Conservation (phyloP, 2,329 filamentous ascomycete species). For the Colletotrichum viniferum region DNA sequence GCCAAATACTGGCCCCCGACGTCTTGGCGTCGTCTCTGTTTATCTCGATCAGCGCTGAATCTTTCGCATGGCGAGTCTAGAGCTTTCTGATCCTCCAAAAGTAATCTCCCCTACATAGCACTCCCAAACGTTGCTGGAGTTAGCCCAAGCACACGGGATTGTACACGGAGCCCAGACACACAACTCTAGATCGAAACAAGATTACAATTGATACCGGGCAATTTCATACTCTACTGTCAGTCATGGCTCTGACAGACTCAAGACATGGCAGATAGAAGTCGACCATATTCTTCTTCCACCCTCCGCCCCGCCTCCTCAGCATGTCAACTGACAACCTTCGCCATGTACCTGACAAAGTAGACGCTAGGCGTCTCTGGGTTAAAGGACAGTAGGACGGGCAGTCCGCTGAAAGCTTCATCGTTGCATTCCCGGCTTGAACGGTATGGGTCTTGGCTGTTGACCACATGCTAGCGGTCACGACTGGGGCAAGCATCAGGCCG, state of each 20-base stretch:
- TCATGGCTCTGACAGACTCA: not conserved
- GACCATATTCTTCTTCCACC: not conserved
- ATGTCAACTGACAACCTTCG: not conserved
- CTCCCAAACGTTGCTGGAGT: not conserved
- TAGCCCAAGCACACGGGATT: not conserved
- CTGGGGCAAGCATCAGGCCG: not conserved
- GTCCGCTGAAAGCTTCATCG: slow-evolving; percentile 4
- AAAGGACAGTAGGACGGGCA: not conserved
- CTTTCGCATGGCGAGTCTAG: not conserved
- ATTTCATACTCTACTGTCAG: not conserved
- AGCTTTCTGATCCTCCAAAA: not conserved
- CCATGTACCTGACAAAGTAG: not conserved
- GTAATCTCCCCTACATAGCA: not conserved
- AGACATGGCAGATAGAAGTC: not conserved
- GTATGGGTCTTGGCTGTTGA: not conserved
- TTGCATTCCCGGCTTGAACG: slow-evolving; percentile 1
- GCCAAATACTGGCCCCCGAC: not conserved
- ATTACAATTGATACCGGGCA: not conserved
- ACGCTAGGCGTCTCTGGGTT: not conserved
- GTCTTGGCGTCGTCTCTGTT: not conserved
- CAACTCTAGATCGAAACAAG: not conserved
- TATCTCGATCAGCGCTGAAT: not conserved
- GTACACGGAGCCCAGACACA: not conserved
- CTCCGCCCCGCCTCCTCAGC: not conserved
- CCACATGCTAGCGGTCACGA: not conserved